Conservation (phyloP, 257 asterid genomes). For the Solanum pimpinellifolium region DNA sequence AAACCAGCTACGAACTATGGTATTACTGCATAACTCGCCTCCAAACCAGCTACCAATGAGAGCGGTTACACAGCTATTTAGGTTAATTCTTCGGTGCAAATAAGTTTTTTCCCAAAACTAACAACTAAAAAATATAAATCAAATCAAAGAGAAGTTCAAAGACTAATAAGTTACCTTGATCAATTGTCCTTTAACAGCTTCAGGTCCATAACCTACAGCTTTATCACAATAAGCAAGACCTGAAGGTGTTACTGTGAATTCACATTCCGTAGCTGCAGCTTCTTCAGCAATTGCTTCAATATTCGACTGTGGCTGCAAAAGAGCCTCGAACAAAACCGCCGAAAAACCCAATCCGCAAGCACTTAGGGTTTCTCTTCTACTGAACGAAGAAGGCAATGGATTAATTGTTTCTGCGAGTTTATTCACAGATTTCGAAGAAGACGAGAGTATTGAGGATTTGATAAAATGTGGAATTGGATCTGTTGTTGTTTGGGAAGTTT, state of each 20-base stretch:
- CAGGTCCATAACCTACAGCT: conserved; percentile 20
- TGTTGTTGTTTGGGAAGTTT: neutral
- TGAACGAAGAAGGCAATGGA: neutral
- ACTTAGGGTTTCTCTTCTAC: conserved; percentile 24
- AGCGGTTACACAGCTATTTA: neutral
- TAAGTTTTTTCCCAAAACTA: neutral
- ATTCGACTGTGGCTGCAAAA: neutral
- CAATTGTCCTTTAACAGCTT: conserved; percentile 28
- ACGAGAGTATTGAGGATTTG: neutral
- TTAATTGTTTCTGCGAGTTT: neutral
- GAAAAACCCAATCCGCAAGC: conserved; percentile 5
- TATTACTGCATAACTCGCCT: neutral
- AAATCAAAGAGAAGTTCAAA: neutral
- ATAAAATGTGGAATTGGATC: neutral
- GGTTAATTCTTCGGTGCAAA: neutral
- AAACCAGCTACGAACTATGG: neutral
- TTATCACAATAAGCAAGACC: conserved; percentile 36
- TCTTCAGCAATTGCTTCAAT: conserved; percentile 4
- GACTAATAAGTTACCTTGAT: conserved; percentile 16
- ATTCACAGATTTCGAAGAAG: neutral
- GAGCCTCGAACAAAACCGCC: neutral
- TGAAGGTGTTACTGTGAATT: conserved; percentile 20
- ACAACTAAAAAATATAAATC: neutral
- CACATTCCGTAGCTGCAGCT: conserved; percentile 6
- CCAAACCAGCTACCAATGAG: neutral